These are phyloP conservation scores for Neofusicoccum kwambonambiense DNA, from an alignment of 2,329 filamentous ascomycete species.

Conservation along the genomic window DNA sequence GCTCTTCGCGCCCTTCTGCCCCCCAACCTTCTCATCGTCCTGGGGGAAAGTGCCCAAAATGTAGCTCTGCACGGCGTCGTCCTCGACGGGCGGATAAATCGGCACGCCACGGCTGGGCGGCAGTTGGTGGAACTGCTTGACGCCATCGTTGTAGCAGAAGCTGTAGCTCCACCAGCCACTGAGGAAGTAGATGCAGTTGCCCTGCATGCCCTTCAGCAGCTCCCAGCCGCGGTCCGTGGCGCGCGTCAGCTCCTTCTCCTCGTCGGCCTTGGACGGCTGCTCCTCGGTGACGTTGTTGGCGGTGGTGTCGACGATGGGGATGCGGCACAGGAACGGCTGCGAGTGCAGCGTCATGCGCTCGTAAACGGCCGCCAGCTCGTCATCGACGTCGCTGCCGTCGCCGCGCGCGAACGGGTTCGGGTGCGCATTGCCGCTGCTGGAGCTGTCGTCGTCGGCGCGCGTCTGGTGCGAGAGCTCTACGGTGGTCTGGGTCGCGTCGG, in stretches of 20 bases:
- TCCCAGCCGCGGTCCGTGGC: slow-evolving; percentile 79
- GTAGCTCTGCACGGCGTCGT: slow-evolving; percentile 73
- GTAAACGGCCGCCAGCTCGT: slow-evolving; percentile 50
- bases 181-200: slow-evolving; percentile 77
- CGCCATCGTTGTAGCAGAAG: slow-evolving; percentile 85
- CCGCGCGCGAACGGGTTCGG: neutral
- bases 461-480: slow-evolving; percentile 13
- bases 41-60: slow-evolving; percentile 64
- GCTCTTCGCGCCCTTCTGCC: slow-evolving; percentile 23
- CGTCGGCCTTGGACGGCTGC: slow-evolving; percentile 67
- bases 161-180: slow-evolving; percentile 96
- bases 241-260: slow-evolving; percentile 75
- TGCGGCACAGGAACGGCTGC: slow-evolving; percentile 77
- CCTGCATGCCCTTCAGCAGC: slow-evolving; percentile 73
- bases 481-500: neutral
- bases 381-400: slow-evolving; percentile 11
- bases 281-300: slow-evolving; percentile 29
- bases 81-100: slow-evolving; percentile 70
- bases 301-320: slow-evolving; percentile 65
- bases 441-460: neutral
- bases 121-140: slow-evolving; percentile 87
- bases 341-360: slow-evolving; percentile 72
- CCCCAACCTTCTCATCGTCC: slow-evolving; percentile 22
- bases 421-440: neutral
- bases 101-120: slow-evolving; percentile 67